Conservation (phyloP, 208 protist genomes). For the Trypanosoma mega region DNA sequence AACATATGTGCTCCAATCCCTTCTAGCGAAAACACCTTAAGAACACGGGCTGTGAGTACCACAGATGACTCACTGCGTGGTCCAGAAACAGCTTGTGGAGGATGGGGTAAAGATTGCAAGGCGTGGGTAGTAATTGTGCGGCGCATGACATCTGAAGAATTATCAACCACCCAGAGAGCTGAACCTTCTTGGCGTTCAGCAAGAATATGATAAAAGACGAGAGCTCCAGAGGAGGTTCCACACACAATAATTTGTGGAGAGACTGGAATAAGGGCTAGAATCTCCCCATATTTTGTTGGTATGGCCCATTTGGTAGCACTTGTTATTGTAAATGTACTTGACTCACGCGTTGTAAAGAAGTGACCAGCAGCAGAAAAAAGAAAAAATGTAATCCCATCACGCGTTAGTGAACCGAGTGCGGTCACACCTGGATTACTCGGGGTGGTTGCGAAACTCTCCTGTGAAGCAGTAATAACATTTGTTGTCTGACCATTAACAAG, state of each 20-base stretch:
- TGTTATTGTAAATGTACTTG: conserved; percentile 61
- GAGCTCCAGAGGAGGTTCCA: conserved; percentile 63
- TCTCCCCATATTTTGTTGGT: conserved; percentile 44
- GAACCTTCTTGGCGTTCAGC: conserved; percentile 76
- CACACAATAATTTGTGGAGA: conserved; percentile 62
- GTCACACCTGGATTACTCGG: conserved; percentile 43
- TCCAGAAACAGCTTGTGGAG: too few relatives aligned
- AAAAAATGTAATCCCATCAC: conserved; percentile 58
- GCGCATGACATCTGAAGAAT: conserved; percentile 3
- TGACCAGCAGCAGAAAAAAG: conserved; percentile 51
- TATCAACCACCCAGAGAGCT: conserved; percentile 58
- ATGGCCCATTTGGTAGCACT: conserved; percentile 49
- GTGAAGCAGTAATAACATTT: conserved; percentile 55
- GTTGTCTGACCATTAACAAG: conserved; percentile 78
- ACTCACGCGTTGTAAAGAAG: conserved; percentile 59
- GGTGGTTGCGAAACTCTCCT: conserved; percentile 11
- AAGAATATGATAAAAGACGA: conserved; percentile 76
- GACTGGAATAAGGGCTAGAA: conserved; percentile 51
- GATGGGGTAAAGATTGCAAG: too few relatives aligned
- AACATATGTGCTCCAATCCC: conserved; percentile 45
- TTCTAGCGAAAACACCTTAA: conserved; percentile 44
- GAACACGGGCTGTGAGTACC: conserved; percentile 35
- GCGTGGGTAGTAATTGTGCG: conserved; percentile 4
- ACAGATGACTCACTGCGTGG: conserved; percentile 7
- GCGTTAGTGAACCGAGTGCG: conserved; percentile 64